Percentiles rank a stretch among this genome's conserved stretches.
These are phyloP conservation scores for Beauveria medogensis DNA, from an alignment of 2,329 filamentous ascomycete species.

Conservation along the genomic window DNA sequence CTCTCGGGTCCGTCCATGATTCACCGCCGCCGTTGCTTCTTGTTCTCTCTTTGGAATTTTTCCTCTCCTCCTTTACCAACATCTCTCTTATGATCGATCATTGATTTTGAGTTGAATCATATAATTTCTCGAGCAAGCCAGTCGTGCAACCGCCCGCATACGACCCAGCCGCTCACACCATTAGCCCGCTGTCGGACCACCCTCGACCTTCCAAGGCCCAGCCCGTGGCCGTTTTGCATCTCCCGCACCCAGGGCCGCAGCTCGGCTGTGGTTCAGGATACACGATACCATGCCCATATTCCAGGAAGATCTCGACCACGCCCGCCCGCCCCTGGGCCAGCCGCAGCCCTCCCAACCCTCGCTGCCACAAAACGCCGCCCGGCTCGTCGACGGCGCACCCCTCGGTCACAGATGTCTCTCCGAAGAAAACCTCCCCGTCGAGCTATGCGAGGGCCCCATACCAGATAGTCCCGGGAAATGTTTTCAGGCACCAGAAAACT, in stretches of 20 bases:
- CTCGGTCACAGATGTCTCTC: conserved; percentile 31
- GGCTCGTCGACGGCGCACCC: neutral
- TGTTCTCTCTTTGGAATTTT: neutral
- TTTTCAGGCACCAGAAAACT: conserved; percentile 14
- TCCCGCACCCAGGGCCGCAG: conserved; percentile 16
- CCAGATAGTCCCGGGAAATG: conserved; percentile 31
- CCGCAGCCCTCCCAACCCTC: conserved; percentile 17
- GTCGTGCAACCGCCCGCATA: neutral
- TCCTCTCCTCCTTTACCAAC: neutral
- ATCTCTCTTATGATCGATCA: neutral
- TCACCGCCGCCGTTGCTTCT: conserved; percentile 3
- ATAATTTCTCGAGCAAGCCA: too few species aligned
- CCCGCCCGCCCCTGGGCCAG: conserved; percentile 16
- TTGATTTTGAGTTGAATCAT: too few species aligned
- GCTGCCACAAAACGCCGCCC: conserved; percentile 12
- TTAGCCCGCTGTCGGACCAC: neutral
- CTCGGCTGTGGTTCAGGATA: conserved; percentile 27
- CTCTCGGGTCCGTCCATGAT: neutral
- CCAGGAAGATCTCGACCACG: conserved; percentile 40
- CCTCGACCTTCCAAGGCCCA: neutral
- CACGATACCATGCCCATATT: conserved; percentile 48
- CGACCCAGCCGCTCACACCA: neutral
- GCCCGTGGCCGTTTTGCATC: conserved; percentile 12
- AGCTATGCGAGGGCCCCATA: conserved; percentile 52
- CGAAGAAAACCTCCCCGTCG: conserved; percentile 53